These are phyloP conservation scores for Hyaloscypha bicolor DNA, from an alignment of 495 filamentous ascomycete species.

Conservation along the genomic window DNA sequence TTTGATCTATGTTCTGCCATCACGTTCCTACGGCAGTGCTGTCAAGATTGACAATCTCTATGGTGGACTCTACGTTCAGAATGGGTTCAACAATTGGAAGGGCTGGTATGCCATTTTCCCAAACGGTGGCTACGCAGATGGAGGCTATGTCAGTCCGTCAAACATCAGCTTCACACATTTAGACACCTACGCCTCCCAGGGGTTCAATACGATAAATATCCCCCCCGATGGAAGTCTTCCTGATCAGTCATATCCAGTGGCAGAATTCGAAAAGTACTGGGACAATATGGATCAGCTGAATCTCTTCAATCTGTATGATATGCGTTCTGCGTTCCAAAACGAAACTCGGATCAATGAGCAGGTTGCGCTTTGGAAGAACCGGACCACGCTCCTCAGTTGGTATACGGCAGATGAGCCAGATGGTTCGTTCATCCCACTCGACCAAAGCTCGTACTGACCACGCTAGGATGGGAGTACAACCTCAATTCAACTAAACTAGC, in stretches of 20 bases:
- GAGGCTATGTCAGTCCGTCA: slow-evolving; percentile 51
- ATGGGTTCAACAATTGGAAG: slow-evolving; percentile 26
- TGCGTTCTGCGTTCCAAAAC: slow-evolving; percentile 64
- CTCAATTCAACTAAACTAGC: slow-evolving; percentile 46
- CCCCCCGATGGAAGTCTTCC: slow-evolving; percentile 45
- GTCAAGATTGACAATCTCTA: slow-evolving; percentile 64
- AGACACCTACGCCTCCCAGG: slow-evolving; percentile 41
- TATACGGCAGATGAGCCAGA: slow-evolving; percentile 74
- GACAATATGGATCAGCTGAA: slow-evolving; percentile 55
- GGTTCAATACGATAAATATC: slow-evolving; percentile 58
- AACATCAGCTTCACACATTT: slow-evolving; percentile 44
- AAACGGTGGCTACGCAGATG: slow-evolving; percentile 65
- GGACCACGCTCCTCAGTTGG: slow-evolving; percentile 61
- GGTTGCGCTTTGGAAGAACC: slow-evolving; percentile 52
- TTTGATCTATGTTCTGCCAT: slow-evolving; percentile 56
- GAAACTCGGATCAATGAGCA: slow-evolving; percentile 51
- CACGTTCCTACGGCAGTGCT: slow-evolving; percentile 57
- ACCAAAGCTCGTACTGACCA: neutral
- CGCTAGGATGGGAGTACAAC: slow-evolving; percentile 52
- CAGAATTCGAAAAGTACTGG: slow-evolving; percentile 50
- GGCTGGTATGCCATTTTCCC: slow-evolving; percentile 57
- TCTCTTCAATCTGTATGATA: slow-evolving; percentile 68
- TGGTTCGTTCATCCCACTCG: slow-evolving; percentile 28
- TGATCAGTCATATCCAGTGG: slow-evolving; percentile 42
- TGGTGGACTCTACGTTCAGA: slow-evolving; percentile 52